A percentile compares a stretch with the other conserved stretches of the same genome.
These are phyloP conservation scores for Stereocaulon alpinum DNA, from an alignment of 495 filamentous ascomycete genomes.

Conservation along the genomic window DNA sequence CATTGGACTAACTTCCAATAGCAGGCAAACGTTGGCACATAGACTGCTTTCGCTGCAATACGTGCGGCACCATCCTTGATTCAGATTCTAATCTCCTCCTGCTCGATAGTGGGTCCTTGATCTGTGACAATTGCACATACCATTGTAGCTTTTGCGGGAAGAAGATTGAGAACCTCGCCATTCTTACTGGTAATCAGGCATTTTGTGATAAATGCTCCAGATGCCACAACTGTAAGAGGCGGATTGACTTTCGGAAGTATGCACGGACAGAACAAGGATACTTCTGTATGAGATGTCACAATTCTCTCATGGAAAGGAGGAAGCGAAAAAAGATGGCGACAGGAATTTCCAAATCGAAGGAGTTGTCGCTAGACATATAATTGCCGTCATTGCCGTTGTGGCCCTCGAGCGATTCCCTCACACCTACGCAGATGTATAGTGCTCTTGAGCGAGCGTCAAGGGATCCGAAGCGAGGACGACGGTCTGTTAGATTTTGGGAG, in stretches of 20 bases:
- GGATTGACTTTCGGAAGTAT: slow-evolving; percentile 40
- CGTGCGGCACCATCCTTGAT: slow-evolving; percentile 84
- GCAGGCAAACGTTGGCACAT: slow-evolving; percentile 97
- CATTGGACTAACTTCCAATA: slow-evolving; percentile 26
- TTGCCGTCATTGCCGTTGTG: no score
- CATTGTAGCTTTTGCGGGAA: slow-evolving; percentile 90
- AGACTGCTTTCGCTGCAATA: slow-evolving; percentile 94
- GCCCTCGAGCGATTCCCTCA: no score
- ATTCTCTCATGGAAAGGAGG: no score
- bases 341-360: no score
- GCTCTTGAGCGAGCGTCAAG: no score
- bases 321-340: no score
- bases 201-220: slow-evolving; percentile 92
- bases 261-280: no score
- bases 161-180: slow-evolving; percentile 93
- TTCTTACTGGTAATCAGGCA: slow-evolving; percentile 88
- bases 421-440: no score
- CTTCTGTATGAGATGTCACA: no score
- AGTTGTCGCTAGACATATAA: no score
- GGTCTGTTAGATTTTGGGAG: no score
- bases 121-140: slow-evolving; percentile 97
- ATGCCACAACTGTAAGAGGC: slow-evolving; percentile 89
- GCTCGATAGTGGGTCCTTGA: slow-evolving; percentile 86
- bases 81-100: slow-evolving; percentile 44
- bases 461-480: no score